phyloP scores from a whole-genome alignment of 1,139 yeast genomes.

The Pichia sp. region DNA sequence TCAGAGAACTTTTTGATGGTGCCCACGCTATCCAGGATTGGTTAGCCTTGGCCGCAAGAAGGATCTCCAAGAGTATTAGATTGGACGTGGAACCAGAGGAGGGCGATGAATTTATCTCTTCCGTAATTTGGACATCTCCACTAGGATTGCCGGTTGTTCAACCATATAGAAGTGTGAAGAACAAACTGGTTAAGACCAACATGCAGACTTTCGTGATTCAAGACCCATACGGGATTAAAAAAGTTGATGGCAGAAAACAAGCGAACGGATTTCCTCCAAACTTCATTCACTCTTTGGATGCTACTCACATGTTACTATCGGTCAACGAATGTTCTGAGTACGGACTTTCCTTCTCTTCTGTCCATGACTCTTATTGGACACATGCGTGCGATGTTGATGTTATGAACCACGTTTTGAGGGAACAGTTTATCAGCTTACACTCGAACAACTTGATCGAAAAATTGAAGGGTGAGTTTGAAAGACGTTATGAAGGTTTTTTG shows the following conservation, averaged over 20 bases:
- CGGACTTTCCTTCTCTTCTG: slow-evolving; percentile 83
- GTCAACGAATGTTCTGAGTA: slow-evolving; percentile 69
- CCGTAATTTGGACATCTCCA: slow-evolving; percentile 98
- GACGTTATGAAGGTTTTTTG: slow-evolving; percentile 67
- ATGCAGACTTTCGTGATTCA: slow-evolving; percentile 75
- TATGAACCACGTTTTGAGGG: slow-evolving; percentile 70
- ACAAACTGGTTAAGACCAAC: slow-evolving; percentile 63
- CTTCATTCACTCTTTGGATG: slow-evolving; percentile 91
- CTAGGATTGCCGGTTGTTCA: slow-evolving; percentile 91
- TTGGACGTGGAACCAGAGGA: slow-evolving; percentile 40
- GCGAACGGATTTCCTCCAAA: slow-evolving; percentile 95
- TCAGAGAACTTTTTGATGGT: slow-evolving; percentile 80
- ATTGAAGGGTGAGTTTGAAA: slow-evolving; percentile 71
- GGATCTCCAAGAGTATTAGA: slow-evolving; percentile 73
- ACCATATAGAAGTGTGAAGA: slow-evolving; percentile 73
- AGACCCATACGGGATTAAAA: slow-evolving; percentile 77
- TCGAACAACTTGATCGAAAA: slow-evolving; percentile 61
- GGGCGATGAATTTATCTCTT: slow-evolving; percentile 63
- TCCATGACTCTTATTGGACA: slow-evolving; percentile 98
- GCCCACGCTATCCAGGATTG: slow-evolving; percentile 97
- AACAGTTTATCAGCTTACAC: slow-evolving; percentile 75
- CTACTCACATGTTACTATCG: slow-evolving; percentile 92
- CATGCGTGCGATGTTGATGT: slow-evolving; percentile 78
- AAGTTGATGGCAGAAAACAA: slow-evolving; percentile 85
- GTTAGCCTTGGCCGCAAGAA: slow-evolving; percentile 80